Conservation (phyloP, 192 early-diverging fungal species). For the Phycomyces blakesleeanus region DNA sequence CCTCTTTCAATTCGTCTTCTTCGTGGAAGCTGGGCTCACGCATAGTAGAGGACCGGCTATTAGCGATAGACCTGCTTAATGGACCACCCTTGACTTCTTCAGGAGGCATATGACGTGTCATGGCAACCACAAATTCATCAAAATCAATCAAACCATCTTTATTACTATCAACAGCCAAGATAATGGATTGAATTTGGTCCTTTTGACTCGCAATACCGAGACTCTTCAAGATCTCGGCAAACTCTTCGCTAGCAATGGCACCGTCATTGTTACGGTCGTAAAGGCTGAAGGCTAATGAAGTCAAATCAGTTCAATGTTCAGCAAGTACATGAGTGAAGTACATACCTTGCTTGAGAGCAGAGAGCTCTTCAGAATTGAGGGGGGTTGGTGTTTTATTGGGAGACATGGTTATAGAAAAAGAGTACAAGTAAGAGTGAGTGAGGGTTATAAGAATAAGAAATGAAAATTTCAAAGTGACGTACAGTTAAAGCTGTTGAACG, state of each 20-base stretch:
- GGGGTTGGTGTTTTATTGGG: no score
- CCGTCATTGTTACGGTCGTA: constrained; percentile 16
- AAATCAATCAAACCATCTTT: constrained; percentile 26
- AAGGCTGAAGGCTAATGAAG: constrained; percentile 16
- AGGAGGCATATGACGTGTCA: constrained; percentile 9
- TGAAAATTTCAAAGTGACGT: no score
- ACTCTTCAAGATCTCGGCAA: constrained; percentile 9
- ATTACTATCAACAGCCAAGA: constrained; percentile 12
- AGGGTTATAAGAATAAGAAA: no score
- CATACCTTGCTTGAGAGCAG: no score
- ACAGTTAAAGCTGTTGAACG: no score
- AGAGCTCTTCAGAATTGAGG: no score
- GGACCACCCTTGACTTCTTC: background rate
- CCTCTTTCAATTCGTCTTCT: constrained; percentile 19
- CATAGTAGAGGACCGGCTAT: background rate
- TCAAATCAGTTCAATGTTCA: no score
- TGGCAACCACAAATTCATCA: constrained; percentile 22
- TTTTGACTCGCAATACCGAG: constrained; percentile 8
- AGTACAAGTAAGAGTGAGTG: no score
- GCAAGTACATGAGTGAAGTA: no score
- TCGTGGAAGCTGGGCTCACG: background rate
- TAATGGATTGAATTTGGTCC: constrained; percentile 4
- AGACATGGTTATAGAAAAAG: no score
- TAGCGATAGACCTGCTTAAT: background rate
- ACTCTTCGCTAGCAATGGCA: constrained; percentile 8